Evolutionary conservation across 2,329 filamentous ascomycete genomes (phyloP), one percentile per base, ranked within the genome.

Genomic region (Biscogniauxia marginata): DNA sequence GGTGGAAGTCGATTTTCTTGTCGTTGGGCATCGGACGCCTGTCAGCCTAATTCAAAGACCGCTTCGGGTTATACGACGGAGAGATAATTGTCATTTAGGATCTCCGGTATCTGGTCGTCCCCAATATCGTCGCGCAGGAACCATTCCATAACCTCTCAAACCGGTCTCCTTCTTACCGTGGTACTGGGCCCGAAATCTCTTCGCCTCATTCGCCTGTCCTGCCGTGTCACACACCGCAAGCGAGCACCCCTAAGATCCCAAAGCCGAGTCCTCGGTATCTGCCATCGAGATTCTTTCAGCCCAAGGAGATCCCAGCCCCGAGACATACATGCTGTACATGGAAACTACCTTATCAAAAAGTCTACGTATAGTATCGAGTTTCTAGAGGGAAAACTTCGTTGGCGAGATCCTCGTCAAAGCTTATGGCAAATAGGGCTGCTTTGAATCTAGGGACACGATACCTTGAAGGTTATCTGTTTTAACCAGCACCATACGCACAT

Each of bases 191-290:
- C 59, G 59, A 61, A 58, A 54, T 16, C 30, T 25, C 46, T 50
- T 50, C 59, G 53, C 56, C 59, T 58, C 52, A 61, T 55, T 61
- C 59, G 53, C 55, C 57, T 58, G 59, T 51, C 46, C 61, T 63
- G 61, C 52, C 50, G 62, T 63, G 59, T 59, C 50, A 63, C 62
- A 63, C 59, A 58, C 59, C 62, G 60, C 59, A 62, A 62, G 55
- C 52, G 56, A 60, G 54, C 48, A 11, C 59, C 59, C 62, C 59
- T 57, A 43, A 56, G 54, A 53, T 60, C 62, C 62, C 62, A 62
- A 60, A 60, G 56, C 62, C 62, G 57, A 60, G 62, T 57, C 62
- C 54, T 57, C 62, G 62, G 62, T 56, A 63, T 57, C 62, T 60
- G 62, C 62, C 62, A 62, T 59, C 61, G 58, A 61, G 56, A 9